A percentile compares a stretch with the other conserved stretches of the same genome.
Conservation (phyloP, 495 filamentous ascomycete species). For the Halenospora varia region DNA sequence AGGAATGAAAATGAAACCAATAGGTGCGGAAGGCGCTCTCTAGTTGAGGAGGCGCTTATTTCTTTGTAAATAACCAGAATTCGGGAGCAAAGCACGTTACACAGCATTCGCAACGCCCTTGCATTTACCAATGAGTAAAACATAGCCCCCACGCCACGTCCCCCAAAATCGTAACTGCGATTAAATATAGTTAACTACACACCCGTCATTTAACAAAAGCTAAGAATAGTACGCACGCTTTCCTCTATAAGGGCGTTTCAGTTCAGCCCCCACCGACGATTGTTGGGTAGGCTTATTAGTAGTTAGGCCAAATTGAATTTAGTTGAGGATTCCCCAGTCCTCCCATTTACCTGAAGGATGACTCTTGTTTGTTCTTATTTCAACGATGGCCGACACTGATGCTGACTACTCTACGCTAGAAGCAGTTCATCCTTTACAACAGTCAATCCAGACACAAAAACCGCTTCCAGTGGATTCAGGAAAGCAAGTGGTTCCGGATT, state of each 20-base stretch:
- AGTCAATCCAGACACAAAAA: neutral
- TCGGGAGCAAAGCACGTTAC: no score
- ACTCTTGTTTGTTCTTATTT: neutral
- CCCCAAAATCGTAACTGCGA: no score
- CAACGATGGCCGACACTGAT: neutral
- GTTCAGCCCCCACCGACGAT: neutral
- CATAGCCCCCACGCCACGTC: no score
- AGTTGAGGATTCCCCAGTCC: neutral
- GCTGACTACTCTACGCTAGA: neutral
- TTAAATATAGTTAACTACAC: no score
- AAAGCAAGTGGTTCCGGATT: constrained; percentile 15
- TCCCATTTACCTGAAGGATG: neutral
- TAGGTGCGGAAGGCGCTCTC: no score
- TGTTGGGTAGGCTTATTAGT: neutral
- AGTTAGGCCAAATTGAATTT: neutral
- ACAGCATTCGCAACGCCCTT: no score
- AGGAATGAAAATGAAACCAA: no score
- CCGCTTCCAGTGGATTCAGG: neutral
- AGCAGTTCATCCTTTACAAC: neutral
- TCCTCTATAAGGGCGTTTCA: neutral
- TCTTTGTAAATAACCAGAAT: no score
- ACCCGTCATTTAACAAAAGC: no score
- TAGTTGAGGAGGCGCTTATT: no score
- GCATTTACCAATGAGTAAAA: no score
- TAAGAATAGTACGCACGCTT: neutral